Percentiles rank a stretch among this genome's conserved stretches.
phyloP scores from a whole-genome alignment of 1,139 yeast genomes.

The Diutina siamensis region DNA sequence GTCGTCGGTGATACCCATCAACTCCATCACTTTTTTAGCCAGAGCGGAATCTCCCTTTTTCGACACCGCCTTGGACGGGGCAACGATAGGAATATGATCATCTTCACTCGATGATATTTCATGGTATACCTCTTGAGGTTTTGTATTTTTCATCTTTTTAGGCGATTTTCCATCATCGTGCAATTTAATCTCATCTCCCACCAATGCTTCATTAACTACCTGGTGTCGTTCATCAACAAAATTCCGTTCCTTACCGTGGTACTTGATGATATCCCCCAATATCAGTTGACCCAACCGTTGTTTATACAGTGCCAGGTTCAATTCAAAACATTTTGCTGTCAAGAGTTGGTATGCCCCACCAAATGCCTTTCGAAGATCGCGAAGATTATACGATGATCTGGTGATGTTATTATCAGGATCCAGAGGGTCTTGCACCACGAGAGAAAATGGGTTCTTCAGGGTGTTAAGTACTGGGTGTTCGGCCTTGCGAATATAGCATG shows the following conservation, averaged over 20 bases:
- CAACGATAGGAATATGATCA: background rate
- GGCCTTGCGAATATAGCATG: conserved; percentile 47
- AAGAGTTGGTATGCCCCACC: conserved; percentile 84
- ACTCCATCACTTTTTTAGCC: conserved; percentile 3
- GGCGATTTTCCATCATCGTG: conserved; percentile 12
- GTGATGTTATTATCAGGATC: conserved; percentile 76
- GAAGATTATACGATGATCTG: conserved; percentile 71
- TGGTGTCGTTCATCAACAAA: conserved; percentile 65
- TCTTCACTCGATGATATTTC: background rate
- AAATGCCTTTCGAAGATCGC: conserved; percentile 78
- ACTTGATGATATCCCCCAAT: conserved; percentile 69
- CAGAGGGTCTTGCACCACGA: conserved; percentile 86
- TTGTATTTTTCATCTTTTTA: background rate
- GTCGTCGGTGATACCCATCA: conserved; percentile 3
- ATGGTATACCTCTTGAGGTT: conserved; percentile 7
- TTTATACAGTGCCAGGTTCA: conserved; percentile 50
- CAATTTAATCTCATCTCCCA: conserved; percentile 8
- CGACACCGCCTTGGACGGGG: background rate
- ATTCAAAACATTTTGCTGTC: conserved; percentile 55
- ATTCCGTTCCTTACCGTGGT: conserved; percentile 66
- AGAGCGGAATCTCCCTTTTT: background rate
- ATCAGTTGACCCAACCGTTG: conserved; percentile 64
- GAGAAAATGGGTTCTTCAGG: conserved; percentile 44
- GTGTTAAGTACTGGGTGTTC: conserved; percentile 44
- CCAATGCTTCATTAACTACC: conserved; percentile 51